Percentiles rank a stretch among this genome's conserved stretches.
Evolutionary conservation across 148 eudicot genomes (phyloP).

Genomic region (Rhododendron griersonianum): DNA sequence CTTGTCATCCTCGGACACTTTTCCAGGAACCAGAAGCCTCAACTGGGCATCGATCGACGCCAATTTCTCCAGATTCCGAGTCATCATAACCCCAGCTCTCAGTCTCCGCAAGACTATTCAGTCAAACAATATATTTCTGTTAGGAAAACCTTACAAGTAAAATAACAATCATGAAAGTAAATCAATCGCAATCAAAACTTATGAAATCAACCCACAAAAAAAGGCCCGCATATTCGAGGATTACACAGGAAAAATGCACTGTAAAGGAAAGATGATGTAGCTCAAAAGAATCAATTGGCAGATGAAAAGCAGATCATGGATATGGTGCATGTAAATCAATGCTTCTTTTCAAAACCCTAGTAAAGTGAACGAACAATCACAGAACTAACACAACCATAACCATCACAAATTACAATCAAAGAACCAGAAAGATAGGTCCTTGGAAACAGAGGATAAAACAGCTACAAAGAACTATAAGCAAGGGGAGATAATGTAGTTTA

Average conservation of each 20-base stretch:
- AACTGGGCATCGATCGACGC: slow-evolving; percentile 76
- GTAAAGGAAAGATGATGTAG: not conserved
- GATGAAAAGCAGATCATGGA: not conserved
- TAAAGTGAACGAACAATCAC: not conserved
- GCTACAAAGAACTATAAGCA: not conserved
- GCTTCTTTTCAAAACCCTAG: not conserved
- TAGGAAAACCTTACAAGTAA: not conserved
- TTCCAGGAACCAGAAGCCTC: slow-evolving; percentile 64
- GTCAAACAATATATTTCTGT: not conserved
- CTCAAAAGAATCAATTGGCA: not conserved
- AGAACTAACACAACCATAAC: not conserved
- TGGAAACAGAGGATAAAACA: not conserved
- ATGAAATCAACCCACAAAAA: not conserved
- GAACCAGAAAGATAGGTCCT: slow-evolving; percentile 4
- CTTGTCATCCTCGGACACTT: slow-evolving; percentile 80
- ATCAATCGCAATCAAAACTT: not conserved
- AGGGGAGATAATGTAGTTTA: not conserved
- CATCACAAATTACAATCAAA: not conserved
- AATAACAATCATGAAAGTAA: not conserved
- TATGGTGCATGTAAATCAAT: not conserved
- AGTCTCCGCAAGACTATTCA: not conserved
- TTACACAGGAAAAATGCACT: not conserved
- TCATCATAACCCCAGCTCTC: slow-evolving; percentile 25
- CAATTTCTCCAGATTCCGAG: slow-evolving; percentile 54
- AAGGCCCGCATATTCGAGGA: not conserved